Conservation (phyloP, 495 filamentous ascomycete genomes). For the Cudoniella acicularis region DNA sequence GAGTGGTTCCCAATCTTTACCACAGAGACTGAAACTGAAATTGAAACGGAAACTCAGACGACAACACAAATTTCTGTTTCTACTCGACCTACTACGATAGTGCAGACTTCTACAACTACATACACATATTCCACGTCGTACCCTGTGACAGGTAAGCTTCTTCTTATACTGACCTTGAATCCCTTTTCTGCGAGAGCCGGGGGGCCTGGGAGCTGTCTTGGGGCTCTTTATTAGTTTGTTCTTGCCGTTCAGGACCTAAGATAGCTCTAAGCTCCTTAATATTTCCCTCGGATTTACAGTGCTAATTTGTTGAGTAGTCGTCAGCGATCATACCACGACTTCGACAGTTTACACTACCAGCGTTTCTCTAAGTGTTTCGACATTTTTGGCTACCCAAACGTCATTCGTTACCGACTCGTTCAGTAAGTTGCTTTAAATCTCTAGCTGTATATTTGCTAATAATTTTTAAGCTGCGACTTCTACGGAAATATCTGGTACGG, state of each 20-base stretch:
- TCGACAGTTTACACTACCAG: background rate
- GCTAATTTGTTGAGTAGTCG: no score
- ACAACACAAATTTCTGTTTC: no score
- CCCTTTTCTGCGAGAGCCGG: no score
- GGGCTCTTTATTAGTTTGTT: no score
- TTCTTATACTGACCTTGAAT: no score
- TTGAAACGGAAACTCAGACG: no score
- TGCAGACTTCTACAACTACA: background rate
- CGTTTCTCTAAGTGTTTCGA: background rate
- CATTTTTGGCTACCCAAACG: background rate
- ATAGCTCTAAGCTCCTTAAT: no score
- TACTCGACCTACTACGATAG: background rate
- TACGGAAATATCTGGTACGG: background rate
- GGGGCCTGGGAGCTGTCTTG: no score
- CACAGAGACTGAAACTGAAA: no score
- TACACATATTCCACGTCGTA: background rate
- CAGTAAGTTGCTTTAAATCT: constrained; percentile 9
- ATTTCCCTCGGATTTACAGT: no score
- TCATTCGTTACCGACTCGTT: background rate
- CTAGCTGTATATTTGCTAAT: background rate
- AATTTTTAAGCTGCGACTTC: constrained; percentile 9
- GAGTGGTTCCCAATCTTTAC: no score
- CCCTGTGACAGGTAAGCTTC: background rate
- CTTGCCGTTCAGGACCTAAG: no score
- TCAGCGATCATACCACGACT: background rate